A percentile compares a stretch with the other conserved stretches of the same genome.
phyloP scores from a whole-genome alignment of 305 asterid genomes.

The Solanum chacoense region DNA sequence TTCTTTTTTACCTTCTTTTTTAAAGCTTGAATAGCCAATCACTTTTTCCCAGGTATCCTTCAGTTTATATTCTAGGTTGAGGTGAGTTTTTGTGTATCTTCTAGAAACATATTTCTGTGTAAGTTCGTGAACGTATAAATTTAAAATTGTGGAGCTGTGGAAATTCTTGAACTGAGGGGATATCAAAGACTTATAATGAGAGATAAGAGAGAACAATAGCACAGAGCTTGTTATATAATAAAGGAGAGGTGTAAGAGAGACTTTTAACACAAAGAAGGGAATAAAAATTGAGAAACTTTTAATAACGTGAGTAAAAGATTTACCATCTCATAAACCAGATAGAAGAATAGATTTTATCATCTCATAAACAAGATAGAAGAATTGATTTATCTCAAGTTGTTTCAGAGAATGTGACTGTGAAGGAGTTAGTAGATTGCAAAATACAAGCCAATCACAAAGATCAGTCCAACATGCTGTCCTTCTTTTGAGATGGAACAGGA shows the following conservation, averaged over 20 bases:
- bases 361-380: neutral
- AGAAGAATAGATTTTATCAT: neutral
- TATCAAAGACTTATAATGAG: neutral
- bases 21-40: neutral
- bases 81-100: neutral
- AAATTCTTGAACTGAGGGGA: neutral
- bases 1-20: neutral
- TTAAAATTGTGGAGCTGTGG: neutral
- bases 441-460: neutral
- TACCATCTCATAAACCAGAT: neutral
- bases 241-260: neutral
- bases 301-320: neutral
- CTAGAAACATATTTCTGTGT: neutral
- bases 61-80: neutral
- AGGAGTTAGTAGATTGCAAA: neutral
- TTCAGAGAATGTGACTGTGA: neutral
- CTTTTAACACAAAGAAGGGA: neutral
- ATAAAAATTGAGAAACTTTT: neutral
- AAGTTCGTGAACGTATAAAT: neutral
- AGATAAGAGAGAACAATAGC: neutral
- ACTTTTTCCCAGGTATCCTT: neutral
- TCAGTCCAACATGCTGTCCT: neutral
- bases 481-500: neutral
- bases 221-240: neutral
- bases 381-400: neutral